phyloP scores from a whole-genome alignment of 2,329 filamentous ascomycete species.

The Hypoxylon sp. region DNA sequence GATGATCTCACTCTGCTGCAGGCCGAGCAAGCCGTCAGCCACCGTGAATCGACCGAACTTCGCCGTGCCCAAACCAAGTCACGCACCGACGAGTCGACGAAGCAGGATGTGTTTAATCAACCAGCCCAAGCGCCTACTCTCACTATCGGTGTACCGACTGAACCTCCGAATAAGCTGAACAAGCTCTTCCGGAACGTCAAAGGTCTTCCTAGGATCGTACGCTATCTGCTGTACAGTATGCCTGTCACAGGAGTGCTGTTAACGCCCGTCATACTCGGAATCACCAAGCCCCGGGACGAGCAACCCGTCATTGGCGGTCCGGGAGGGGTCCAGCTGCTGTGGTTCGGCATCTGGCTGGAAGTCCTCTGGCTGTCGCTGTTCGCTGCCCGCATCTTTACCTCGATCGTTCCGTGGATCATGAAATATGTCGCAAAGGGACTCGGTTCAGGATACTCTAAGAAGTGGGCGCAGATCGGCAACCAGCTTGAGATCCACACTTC shows the following conservation, averaged over 20 bases:
- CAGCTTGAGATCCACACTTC: conserved; percentile 86
- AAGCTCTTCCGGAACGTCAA: conserved; percentile 66
- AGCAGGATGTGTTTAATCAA: conserved; percentile 46
- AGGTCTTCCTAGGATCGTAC: conserved; percentile 67
- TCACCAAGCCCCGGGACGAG: conserved; percentile 55
- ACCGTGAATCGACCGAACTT: conserved; percentile 36
- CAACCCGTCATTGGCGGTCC: conserved; percentile 66
- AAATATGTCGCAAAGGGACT: conserved; percentile 71
- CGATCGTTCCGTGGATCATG: conserved; percentile 58
- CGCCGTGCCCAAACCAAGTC: conserved; percentile 36
- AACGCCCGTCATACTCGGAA: conserved; percentile 72
- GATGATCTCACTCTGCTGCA: conserved; percentile 46
- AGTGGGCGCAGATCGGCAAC: conserved; percentile 89
- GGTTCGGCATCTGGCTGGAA: conserved; percentile 96
- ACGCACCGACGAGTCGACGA: conserved; percentile 33
- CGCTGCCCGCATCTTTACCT: conserved; percentile 69
- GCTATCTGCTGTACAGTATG: conserved; percentile 76
- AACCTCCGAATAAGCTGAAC: conserved; percentile 67
- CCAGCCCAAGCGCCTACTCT: conserved; percentile 28
- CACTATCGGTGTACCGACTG: conserved; percentile 52
- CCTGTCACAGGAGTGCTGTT: conserved; percentile 70
- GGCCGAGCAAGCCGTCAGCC: conserved; percentile 43
- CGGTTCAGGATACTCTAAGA: conserved; percentile 85
- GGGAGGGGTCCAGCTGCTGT: conserved; percentile 80
- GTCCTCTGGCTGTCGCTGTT: conserved; percentile 92